phyloP scores from a whole-genome alignment of 2,329 filamentous ascomycete genomes.

The Dichotomopilus funicola region DNA sequence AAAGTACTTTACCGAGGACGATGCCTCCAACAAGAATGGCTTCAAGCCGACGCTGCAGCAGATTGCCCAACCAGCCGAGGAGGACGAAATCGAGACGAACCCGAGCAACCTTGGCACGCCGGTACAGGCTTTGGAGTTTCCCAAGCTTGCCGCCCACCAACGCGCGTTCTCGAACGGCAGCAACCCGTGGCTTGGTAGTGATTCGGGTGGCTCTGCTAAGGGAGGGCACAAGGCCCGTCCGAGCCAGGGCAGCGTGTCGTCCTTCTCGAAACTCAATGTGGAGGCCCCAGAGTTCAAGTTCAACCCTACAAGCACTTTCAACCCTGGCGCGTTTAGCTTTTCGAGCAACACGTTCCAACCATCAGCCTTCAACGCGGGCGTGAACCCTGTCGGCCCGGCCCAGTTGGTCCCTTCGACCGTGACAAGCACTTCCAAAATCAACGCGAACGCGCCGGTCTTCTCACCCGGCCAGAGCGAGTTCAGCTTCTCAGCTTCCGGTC shows the following conservation, averaged over 20 bases:
- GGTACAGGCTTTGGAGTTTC: slow-evolving; percentile 42
- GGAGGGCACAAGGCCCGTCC: slow-evolving; percentile 36
- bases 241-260: slow-evolving; percentile 63
- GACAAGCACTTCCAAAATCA: slow-evolving; percentile 49
- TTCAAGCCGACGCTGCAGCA: slow-evolving; percentile 38
- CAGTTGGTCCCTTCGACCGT: slow-evolving; percentile 38
- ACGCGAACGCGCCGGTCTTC: slow-evolving; percentile 64
- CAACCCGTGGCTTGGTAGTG: slow-evolving; percentile 56
- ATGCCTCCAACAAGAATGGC: slow-evolving; percentile 37
- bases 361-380: slow-evolving; percentile 37
- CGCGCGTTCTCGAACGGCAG: slow-evolving; percentile 50
- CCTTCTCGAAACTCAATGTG: slow-evolving; percentile 76
- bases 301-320: slow-evolving; percentile 35
- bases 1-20: slow-evolving; percentile 54
- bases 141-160: slow-evolving; percentile 41
- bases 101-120: slow-evolving; percentile 66
- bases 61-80: slow-evolving; percentile 40
- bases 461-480: slow-evolving; percentile 60
- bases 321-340: slow-evolving; percentile 47
- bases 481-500: slow-evolving; percentile 60
- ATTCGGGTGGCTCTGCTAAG: slow-evolving; percentile 32
- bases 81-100: slow-evolving; percentile 65
- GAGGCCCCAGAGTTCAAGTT: slow-evolving; percentile 86
- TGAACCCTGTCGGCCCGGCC: slow-evolving; percentile 30
- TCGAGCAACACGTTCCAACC: slow-evolving; percentile 36